These are phyloP conservation scores for Fagopyrum esculentum DNA, from an alignment of 148 eudicot genomes.

Conservation along the genomic window DNA sequence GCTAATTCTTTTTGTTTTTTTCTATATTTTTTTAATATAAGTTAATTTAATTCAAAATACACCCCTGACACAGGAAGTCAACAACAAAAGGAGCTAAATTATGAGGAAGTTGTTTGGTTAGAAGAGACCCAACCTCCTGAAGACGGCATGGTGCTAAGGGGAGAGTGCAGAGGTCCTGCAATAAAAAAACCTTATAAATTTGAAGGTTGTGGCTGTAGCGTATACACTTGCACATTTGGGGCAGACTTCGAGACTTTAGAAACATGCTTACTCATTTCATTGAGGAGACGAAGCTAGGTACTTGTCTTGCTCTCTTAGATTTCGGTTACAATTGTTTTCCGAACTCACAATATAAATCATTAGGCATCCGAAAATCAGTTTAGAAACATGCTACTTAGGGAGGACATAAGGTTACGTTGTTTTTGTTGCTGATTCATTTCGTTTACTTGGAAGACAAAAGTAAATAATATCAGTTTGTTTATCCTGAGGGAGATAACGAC, in stretches of 20 bases:
- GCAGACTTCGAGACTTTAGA: background rate
- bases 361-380: background rate
- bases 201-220: conserved; percentile 10
- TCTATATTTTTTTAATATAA: background rate
- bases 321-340: conserved; percentile 1
- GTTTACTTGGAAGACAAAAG: too few relatives aligned
- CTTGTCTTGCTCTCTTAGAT: background rate
- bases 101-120: conserved; percentile 32
- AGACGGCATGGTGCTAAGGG: conserved; percentile 33
- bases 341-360: background rate
- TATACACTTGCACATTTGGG: conserved; percentile 13
- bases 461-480: too few relatives aligned
- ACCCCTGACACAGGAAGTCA: conserved; percentile 17
- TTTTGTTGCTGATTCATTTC: too few relatives aligned
- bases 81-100: conserved; percentile 28
- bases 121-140: conserved; percentile 46
- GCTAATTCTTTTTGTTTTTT: too few relatives aligned
- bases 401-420: too few relatives aligned
- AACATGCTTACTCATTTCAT: background rate
- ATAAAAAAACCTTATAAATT: conserved; percentile 27
- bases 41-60: background rate
- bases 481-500: too few relatives aligned
- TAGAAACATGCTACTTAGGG: too few relatives aligned
- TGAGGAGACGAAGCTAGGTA: background rate
- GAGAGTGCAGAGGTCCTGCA: conserved; percentile 37